These are phyloP conservation scores for Colletotrichum noveboracense DNA, from an alignment of 2,329 filamentous ascomycete genomes.

Conservation along the genomic window DNA sequence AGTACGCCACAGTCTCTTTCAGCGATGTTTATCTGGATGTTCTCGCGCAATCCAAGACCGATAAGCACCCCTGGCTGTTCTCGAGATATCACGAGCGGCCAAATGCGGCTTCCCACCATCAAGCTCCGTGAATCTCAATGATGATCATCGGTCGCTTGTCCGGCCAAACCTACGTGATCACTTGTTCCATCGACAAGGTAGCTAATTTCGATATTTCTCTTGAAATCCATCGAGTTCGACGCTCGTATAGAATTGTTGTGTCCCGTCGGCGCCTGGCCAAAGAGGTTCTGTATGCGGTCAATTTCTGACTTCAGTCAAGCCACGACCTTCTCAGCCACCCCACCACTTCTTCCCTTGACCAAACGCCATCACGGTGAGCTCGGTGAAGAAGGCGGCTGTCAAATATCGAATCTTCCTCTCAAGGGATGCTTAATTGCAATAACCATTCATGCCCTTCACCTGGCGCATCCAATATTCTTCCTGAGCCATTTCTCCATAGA, in stretches of 20 bases:
- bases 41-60: no score
- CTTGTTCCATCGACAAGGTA: no score
- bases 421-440: not conserved
- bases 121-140: not conserved
- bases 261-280: not conserved
- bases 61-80: no score
- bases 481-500: not conserved
- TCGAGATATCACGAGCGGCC: not conserved
- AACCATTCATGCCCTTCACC: not conserved
- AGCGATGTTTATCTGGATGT: no score
- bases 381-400: not conserved
- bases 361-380: not conserved
- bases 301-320: not conserved
- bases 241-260: not conserved
- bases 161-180: no score
- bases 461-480: not conserved
- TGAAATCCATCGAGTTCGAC: no score
- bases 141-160: not conserved
- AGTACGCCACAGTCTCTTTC: no score
- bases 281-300: not conserved
- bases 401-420: not conserved
- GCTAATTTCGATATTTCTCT: no score
- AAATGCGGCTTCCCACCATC: not conserved
- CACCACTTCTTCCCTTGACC: no score
- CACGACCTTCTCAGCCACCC: not conserved